Evolutionary conservation across 345 rosid species (phyloP), one percentile per base, ranked within the genome.

Genomic region (Psidium guajava): DNA sequence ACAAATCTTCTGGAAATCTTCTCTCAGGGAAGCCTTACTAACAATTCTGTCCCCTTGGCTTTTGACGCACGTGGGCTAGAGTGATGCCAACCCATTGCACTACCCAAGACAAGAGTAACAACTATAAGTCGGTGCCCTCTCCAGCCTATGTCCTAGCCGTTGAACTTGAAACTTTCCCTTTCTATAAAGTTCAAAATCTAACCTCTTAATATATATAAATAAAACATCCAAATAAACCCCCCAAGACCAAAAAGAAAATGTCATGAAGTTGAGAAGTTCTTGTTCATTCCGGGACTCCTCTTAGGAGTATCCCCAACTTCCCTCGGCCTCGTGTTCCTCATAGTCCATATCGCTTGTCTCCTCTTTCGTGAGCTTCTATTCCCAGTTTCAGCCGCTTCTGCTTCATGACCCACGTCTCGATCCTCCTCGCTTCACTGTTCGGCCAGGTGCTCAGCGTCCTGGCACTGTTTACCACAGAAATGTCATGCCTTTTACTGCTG

Each of bases 301-400:
- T 89, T 92, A 64, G 90, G 85, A 89, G 84, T 25, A 73, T 94
- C 94, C 44, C 95, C 94, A 40, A 89, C 94, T 52, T 89, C 93
- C 3, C 84, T 90, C 6, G 92, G 95, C 14, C 5, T 91, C 7
- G 93, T 91, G 0, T 87, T 92, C 86, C 87, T 91, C 50, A 28
- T 86, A 57, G 25, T 77, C 85, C 89, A 77, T 91, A 82, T 87
- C 92, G n/a, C 87, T 93, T 10, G 69, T 92, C 85, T 88, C 92
- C 83, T 88, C 94, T 9, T 91, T 87, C 22, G 80, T 91, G 5
- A 93, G 94, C 21, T 87, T 92, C 85, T 92, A 84, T 85, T 88
- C 95, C 21, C 91, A 84, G 84, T 82, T 90, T 40, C 32, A 83
- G 91, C 40, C 89, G 80, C 81, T 86, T 86, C 77, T 91, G 91